These are phyloP conservation scores for Triticum urartu DNA, from an alignment of 176 grass and related monocot species.

Conservation along the genomic window DNA sequence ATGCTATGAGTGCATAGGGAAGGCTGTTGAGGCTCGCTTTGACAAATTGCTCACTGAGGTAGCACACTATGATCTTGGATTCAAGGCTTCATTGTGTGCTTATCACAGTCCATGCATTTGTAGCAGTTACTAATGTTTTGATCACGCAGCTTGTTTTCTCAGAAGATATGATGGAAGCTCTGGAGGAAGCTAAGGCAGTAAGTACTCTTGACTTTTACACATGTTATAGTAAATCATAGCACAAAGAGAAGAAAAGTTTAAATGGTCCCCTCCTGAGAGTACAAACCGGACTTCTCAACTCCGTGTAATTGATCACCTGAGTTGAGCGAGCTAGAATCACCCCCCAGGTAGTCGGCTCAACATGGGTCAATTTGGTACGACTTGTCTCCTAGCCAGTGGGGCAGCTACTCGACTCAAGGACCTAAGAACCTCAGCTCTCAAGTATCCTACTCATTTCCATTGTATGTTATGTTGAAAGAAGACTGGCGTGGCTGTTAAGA, in stretches of 20 bases:
- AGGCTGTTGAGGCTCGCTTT: conserved; percentile 87
- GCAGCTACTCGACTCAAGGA: background rate
- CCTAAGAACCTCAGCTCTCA: background rate
- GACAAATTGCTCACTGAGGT: conserved; percentile 87
- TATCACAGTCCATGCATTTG: conserved; percentile 13
- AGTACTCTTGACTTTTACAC: conserved; percentile 25
- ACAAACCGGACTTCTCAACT: background rate
- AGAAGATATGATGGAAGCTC: conserved; percentile 94
- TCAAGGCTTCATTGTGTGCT: conserved; percentile 11
- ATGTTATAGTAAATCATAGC: conserved; percentile 5
- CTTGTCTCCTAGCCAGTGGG: background rate
- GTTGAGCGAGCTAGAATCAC: no score
- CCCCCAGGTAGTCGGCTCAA: background rate
- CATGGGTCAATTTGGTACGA: background rate
- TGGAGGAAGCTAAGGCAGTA: conserved; percentile 98
- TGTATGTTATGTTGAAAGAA: conserved; percentile 22
- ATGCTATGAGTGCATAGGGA: conserved; percentile 87
- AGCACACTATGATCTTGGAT: conserved; percentile 29
- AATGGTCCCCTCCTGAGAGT: background rate
- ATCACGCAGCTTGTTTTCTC: conserved; percentile 68
- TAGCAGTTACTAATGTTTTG: conserved; percentile 41
- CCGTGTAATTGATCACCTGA: background rate
- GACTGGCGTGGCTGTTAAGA: background rate
- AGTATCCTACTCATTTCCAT: conserved; percentile 1
- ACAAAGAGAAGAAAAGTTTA: background rate